Evolutionary conservation across 176 grass and related monocot species (phyloP).

Genomic region (Triticum monococcum): DNA sequence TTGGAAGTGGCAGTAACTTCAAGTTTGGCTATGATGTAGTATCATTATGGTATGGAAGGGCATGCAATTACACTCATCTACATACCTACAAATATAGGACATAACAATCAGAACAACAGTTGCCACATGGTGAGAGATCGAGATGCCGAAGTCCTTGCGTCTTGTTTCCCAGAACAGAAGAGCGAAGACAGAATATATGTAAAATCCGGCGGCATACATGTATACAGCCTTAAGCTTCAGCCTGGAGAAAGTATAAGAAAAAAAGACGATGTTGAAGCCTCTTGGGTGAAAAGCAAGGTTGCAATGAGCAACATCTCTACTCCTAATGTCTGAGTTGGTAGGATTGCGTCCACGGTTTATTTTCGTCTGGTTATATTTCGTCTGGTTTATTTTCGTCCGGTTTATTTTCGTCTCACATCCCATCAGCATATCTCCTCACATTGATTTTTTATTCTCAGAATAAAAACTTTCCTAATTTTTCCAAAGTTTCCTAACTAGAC

Average conservation of each 20-base stretch:
- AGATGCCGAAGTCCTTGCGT: conserved; percentile 30
- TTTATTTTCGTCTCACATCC: too few relatives aligned
- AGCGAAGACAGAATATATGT: conserved; percentile 32
- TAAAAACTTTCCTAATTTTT: too few relatives aligned
- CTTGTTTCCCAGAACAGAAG: conserved; percentile 46
- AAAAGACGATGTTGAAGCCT: background rate
- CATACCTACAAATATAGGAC: conserved; percentile 29
- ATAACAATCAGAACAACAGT: conserved; percentile 21
- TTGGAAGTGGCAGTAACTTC: background rate
- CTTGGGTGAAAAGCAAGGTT: background rate
- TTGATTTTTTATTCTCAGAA: too few relatives aligned
- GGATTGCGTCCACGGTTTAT: too few relatives aligned
- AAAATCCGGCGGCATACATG: conserved; percentile 39
- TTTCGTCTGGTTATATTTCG: too few relatives aligned
- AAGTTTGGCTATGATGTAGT: background rate
- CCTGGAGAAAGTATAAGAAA: conserved; percentile 1
- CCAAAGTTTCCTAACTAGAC: too few relatives aligned
- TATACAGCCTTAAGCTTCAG: conserved; percentile 40
- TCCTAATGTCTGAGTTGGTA: too few relatives aligned
- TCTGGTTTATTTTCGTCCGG: too few relatives aligned
- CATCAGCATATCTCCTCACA: too few relatives aligned
- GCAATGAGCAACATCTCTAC: background rate
- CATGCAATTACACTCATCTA: background rate
- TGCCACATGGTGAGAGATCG: conserved; percentile 36
- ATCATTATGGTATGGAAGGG: background rate